Evolutionary conservation across 139 green algal genomes (phyloP).

Genomic region (Coelastrella sp.): DNA sequence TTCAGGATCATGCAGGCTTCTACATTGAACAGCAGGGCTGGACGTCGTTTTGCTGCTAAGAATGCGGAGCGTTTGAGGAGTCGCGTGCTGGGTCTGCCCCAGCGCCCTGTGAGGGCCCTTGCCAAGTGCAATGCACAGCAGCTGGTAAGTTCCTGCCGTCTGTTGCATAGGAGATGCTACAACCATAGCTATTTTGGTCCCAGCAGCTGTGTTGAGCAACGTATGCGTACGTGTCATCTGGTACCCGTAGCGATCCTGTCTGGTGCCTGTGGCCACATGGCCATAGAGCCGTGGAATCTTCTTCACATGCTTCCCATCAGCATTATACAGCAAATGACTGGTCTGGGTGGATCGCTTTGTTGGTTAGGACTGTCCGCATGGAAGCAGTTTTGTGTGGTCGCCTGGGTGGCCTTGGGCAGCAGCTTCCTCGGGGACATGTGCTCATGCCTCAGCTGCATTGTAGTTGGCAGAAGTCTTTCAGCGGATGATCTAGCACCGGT

Average conservation of each 20-base stretch:
- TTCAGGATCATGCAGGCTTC: conserved; percentile 13
- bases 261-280: neutral
- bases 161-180: neutral
- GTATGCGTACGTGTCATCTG: neutral
- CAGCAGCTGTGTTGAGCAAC: too few species aligned
- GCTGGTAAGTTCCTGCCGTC: conserved; percentile 35
- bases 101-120: conserved; percentile 33
- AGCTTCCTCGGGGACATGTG: neutral
- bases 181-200: too few species aligned
- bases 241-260: neutral
- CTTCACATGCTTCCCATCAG: too few species aligned
- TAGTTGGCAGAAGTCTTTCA: neutral
- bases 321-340: too few species aligned
- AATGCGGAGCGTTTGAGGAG: conserved; percentile 44
- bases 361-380: neutral
- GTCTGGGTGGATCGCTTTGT: neutral
- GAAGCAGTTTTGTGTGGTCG: neutral
- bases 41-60: neutral
- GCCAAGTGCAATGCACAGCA: conserved; percentile 62
- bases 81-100: conserved; percentile 9
- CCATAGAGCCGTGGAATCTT: too few species aligned
- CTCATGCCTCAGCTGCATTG: neutral
- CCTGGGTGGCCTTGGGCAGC: neutral
- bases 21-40: conserved; percentile 22
- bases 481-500: too few species aligned